A percentile compares a stretch with the other conserved stretches of the same genome.
These are phyloP conservation scores for Barnettozyma pratensis DNA, from an alignment of 805 yeast species.

Conservation along the genomic window DNA sequence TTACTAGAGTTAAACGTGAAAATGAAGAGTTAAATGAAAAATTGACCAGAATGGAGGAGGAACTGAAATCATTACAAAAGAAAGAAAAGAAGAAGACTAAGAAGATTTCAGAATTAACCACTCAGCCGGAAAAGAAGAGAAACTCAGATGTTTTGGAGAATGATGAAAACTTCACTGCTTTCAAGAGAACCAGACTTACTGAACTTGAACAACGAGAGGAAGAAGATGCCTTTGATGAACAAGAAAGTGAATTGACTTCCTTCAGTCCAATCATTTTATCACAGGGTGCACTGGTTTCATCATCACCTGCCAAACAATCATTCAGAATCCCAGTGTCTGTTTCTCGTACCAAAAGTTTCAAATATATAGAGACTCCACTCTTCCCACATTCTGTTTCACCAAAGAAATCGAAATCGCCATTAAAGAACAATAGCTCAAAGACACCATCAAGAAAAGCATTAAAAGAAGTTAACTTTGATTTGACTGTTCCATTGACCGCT, in stretches of 20 bases:
- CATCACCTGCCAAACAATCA: constrained; percentile 4
- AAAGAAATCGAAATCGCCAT: neutral
- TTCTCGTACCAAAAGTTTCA: constrained; percentile 19
- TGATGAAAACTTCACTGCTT: neutral
- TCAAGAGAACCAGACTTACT: constrained; percentile 1
- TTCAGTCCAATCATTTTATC: constrained; percentile 17
- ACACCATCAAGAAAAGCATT: constrained; percentile 15
- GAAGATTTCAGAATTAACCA: constrained; percentile 11
- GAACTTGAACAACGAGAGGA: constrained; percentile 3
- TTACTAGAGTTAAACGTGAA: constrained; percentile 1
- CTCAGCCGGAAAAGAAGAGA: constrained; percentile 13
- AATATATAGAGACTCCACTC: constrained; percentile 12
- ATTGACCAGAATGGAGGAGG: neutral
- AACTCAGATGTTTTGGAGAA: constrained; percentile 6
- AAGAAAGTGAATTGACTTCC: constrained; percentile 9
- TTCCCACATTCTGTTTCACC: constrained; percentile 10
- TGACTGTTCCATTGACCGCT: neutral
- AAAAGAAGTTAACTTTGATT: constrained; percentile 14
- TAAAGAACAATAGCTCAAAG: neutral
- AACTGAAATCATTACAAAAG: constrained; percentile 5
- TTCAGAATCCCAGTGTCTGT: neutral
- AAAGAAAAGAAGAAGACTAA: constrained; percentile 13
- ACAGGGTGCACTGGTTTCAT: neutral
- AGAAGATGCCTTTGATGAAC: constrained; percentile 9
- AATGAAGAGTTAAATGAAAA: constrained; percentile 1